A percentile compares a stretch with the other conserved stretches of the same genome.
Conservation (phyloP, 2,329 filamentous ascomycete genomes). For the Nemania sp. region DNA sequence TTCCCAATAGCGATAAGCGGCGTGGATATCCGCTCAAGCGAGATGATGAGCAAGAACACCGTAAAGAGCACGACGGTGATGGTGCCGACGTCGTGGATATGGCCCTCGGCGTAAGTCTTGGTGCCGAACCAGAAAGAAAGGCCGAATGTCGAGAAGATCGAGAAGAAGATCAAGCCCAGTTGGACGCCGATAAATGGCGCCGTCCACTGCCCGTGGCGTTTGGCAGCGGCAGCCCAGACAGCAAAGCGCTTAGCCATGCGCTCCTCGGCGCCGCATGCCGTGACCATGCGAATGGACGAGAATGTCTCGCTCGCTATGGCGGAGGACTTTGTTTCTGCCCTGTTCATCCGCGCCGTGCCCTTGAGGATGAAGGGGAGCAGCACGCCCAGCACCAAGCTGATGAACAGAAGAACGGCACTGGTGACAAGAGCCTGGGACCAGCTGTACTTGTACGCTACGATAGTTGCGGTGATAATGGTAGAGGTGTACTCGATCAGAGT, state of each 20-base stretch:
- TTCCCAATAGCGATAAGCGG: constrained; percentile 62
- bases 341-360: constrained; percentile 49
- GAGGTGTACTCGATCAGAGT: constrained; percentile 59
- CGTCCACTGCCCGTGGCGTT: constrained; percentile 51
- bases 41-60: constrained; percentile 61
- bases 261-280: constrained; percentile 63
- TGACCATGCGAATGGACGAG: constrained; percentile 62
- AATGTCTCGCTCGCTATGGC: constrained; percentile 65
- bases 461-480: constrained; percentile 55
- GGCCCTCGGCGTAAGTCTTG: constrained; percentile 51
- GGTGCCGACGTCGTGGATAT: constrained; percentile 53
- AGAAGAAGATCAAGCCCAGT: constrained; percentile 60
- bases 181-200: constrained; percentile 57
- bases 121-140: constrained; percentile 67
- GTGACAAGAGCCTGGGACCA: constrained; percentile 65
- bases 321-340: constrained; percentile 59
- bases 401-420: constrained; percentile 58
- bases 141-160: constrained; percentile 55
- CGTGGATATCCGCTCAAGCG: constrained; percentile 59
- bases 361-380: constrained; percentile 61
- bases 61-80: constrained; percentile 62
- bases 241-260: constrained; percentile 58
- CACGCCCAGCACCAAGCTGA: constrained; percentile 51
- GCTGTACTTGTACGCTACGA: constrained; percentile 59
- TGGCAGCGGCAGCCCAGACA: constrained; percentile 58